These are phyloP conservation scores for Zymoseptoria tritici DNA, from an alignment of 2,329 filamentous ascomycete species.

Conservation along the genomic window DNA sequence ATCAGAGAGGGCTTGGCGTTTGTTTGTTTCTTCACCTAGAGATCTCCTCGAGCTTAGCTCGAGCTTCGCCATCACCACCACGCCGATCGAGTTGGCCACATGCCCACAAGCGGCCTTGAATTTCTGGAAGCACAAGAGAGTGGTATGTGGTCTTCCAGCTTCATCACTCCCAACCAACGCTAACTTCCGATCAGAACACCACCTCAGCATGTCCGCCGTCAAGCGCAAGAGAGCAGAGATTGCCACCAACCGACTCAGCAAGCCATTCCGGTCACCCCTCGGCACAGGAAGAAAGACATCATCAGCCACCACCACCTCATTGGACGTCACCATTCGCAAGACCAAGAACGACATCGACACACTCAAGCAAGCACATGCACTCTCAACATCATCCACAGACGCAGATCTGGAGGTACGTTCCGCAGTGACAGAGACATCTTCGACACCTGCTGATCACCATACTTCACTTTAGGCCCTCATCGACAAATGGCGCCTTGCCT, in stretches of 20 bases:
- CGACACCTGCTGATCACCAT: neutral
- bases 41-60: too few species aligned
- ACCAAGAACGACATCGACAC: slow-evolving; percentile 44
- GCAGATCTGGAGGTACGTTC: slow-evolving; percentile 43
- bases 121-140: neutral
- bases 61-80: too few species aligned
- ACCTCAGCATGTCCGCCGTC: slow-evolving; percentile 1
- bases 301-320: slow-evolving; percentile 9
- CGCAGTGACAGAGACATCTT: neutral
- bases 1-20: neutral
- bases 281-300: slow-evolving; percentile 36
- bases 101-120: neutral
- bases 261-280: slow-evolving; percentile 66
- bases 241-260: slow-evolving; percentile 52
- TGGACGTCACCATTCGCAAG: slow-evolving; percentile 29
- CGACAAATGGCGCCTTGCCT: slow-evolving; percentile 54
- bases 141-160: neutral
- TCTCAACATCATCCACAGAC: slow-evolving; percentile 42
- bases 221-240: slow-evolving; percentile 59
- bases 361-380: slow-evolving; percentile 46
- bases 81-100: neutral
- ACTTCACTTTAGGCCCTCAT: slow-evolving; percentile 35
- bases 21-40: neutral
- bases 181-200: neutral
- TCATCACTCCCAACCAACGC: neutral